Percentiles rank a stretch among this genome's conserved stretches.
Conservation (phyloP, 805 yeast species). For the Huiozyma sinensis region DNA sequence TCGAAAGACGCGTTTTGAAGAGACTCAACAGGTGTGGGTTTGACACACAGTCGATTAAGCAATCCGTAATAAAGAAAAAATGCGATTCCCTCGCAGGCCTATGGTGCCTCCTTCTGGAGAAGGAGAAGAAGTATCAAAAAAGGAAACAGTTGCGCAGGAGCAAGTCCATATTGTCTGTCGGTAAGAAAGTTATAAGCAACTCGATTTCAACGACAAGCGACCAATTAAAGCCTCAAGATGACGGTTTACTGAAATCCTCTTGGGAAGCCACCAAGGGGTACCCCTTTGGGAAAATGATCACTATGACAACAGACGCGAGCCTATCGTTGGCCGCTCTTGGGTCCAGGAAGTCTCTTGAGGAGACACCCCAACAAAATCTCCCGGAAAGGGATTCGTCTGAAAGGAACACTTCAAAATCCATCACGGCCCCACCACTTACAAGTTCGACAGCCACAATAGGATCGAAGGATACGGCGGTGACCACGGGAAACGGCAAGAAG, state of each 20-base stretch:
- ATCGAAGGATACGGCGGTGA: slow-evolving; percentile 1
- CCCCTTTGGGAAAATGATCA: slow-evolving; percentile 9
- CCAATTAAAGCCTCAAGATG: slow-evolving; percentile 2
- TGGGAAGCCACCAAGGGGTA: slow-evolving; percentile 5
- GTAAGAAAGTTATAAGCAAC: slow-evolving; percentile 22
- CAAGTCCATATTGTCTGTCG: slow-evolving; percentile 25
- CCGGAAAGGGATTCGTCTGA: neutral
- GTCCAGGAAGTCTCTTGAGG: slow-evolving; percentile 3
- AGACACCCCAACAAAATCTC: neutral
- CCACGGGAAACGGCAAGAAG: slow-evolving; percentile 11
- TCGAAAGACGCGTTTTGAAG: slow-evolving; percentile 54
- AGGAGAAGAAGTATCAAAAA: slow-evolving; percentile 27
- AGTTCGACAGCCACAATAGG: neutral
- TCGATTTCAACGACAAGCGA: neutral
- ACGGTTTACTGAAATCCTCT: slow-evolving; percentile 2
- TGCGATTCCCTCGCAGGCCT: slow-evolving; percentile 67
- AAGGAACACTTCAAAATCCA: neutral
- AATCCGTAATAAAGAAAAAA: slow-evolving; percentile 45
- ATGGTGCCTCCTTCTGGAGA: slow-evolving; percentile 58
- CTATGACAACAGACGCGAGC: slow-evolving; percentile 5
- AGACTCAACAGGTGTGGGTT: slow-evolving; percentile 51
- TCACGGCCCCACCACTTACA: neutral
- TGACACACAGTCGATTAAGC: slow-evolving; percentile 48
- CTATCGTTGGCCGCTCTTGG: slow-evolving; percentile 2
- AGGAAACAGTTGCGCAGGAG: slow-evolving; percentile 28